Base-by-base conservation (phyloP, 2,329 filamentous ascomycete species). In the Trichoderma gracile region DNA sequence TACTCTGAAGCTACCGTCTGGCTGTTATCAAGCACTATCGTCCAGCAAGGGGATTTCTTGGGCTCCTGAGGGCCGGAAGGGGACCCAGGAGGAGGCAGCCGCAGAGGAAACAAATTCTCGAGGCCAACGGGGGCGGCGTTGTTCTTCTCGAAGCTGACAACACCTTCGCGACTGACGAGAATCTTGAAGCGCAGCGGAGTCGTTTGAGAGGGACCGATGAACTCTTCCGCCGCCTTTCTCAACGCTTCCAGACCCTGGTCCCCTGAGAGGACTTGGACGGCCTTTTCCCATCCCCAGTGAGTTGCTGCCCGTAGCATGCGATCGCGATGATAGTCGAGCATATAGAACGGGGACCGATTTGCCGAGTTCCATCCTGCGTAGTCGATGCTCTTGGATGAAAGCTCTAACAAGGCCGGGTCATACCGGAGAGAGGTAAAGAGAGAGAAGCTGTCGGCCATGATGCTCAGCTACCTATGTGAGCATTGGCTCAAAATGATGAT, bases 301-400 rank as follows among this genome's bases (percentile, higher is more conserved):
- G 71, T 74, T 5, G 86, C 86, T 15, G 86, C 86, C 64, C 79
- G 83, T n/a, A 92, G 80, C 73, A 97, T 84, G 60, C 93, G 89
- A 73, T 93, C 89, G 52, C 87, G 85, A 74, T 97, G 93, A 69
- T 89, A 88, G 65, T 87, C 81, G 17, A 95, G 83, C 82, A 96
- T 92, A 75, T 96, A 96, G 69, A 92, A 88, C 0, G 88, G 84
- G 9, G 86, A 90, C 7, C 78, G 72, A 27, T 79, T 76, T 27
- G 71, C 68, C 69, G 78, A 80, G 71, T 87, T 87, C 78, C 81
- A 88, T 19, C 80, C 84, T 46, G 79, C 75, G 66, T 81, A 72
- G 38, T 70, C 66, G 38, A 79, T 73, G 1, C 73, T 74, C 40
- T 72, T 75, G 62, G 76, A 75, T 10, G 79, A 76, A 42, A 81